A percentile compares a stretch with the other conserved stretches of the same genome.
Evolutionary conservation across 2,329 filamentous ascomycete genomes (phyloP).

Genomic region (Aspergillus ochraceus): DNA sequence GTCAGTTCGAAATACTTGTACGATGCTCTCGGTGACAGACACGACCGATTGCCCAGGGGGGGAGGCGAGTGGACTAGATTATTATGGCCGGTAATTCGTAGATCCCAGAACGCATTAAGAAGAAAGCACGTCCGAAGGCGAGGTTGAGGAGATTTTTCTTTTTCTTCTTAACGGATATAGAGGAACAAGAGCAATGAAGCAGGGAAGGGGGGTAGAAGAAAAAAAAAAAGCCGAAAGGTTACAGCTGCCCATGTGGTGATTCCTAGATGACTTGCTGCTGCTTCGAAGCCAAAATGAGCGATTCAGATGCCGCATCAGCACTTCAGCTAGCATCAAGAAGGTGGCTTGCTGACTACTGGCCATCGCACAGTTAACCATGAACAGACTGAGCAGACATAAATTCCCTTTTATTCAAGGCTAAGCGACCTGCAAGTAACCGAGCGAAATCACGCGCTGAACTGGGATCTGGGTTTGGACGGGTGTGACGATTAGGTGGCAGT

Average conservation of each 20-base stretch:
- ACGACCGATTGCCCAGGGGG: background rate
- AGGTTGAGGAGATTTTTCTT: background rate
- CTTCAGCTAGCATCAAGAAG: background rate
- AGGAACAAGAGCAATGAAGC: background rate
- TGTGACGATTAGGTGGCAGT: background rate
- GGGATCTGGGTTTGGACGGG: conserved; percentile 21
- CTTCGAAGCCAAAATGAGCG: background rate
- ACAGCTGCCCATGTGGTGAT: background rate
- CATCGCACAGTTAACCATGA: background rate
- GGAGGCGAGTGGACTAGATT: background rate
- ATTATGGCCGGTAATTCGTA: background rate
- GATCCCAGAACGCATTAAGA: background rate
- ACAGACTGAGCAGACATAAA: no score
- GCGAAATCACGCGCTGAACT: conserved; percentile 29
- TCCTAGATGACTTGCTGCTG: background rate
- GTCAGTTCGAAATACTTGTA: conserved; percentile 1
- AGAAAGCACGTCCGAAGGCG: background rate
- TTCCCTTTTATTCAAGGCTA: conserved; percentile 3
- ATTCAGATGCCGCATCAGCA: background rate
- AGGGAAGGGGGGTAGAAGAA: background rate
- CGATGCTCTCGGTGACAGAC: conserved; percentile 9
- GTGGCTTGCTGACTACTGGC: conserved; percentile 10
- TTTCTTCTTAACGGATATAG: background rate
- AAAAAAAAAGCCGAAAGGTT: background rate
- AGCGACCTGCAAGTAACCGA: conserved; percentile 30